phyloP scores from a whole-genome alignment of 176 grass and related monocot species.

The Carex cristatella region DNA sequence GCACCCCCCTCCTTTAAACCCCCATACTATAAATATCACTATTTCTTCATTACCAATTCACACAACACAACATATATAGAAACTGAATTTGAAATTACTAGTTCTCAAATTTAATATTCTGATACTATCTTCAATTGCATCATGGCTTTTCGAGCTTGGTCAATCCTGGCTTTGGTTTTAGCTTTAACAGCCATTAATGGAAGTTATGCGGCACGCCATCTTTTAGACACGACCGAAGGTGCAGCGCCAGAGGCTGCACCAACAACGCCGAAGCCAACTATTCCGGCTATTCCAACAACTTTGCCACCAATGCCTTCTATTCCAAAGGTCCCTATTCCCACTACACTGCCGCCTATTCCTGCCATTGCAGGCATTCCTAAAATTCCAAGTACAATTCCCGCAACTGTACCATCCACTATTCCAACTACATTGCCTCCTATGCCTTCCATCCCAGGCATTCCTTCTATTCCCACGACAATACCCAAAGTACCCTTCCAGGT shows the following conservation, averaged over 20 bases:
- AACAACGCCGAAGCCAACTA: not conserved
- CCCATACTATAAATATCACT: slow-evolving; percentile 1
- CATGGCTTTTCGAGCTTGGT: not conserved
- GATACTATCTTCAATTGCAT: not conserved
- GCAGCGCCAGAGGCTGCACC: not conserved
- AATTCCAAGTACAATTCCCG: not conserved
- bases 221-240: not conserved
- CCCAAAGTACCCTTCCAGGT: not conserved
- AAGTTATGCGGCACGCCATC: not conserved
- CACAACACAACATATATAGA: not conserved
- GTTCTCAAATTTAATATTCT: not conserved
- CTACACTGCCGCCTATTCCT: not conserved
- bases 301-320: slow-evolving; percentile 38
- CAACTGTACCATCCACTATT: not conserved
- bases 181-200: slow-evolving; percentile 7
- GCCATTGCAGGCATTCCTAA: not conserved
- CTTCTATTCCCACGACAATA: not conserved
- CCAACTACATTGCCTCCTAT: slow-evolving; percentile 16
- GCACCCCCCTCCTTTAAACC: not conserved
- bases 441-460: not conserved
- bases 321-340: slow-evolving; percentile 28
- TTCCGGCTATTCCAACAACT: slow-evolving; percentile 39
- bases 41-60: not conserved
- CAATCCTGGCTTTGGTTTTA: not conserved
- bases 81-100: not conserved